Evolutionary conservation across 2,329 filamentous ascomycete species (phyloP).

Genomic region (Stagonosporopsis tanaceti): DNA sequence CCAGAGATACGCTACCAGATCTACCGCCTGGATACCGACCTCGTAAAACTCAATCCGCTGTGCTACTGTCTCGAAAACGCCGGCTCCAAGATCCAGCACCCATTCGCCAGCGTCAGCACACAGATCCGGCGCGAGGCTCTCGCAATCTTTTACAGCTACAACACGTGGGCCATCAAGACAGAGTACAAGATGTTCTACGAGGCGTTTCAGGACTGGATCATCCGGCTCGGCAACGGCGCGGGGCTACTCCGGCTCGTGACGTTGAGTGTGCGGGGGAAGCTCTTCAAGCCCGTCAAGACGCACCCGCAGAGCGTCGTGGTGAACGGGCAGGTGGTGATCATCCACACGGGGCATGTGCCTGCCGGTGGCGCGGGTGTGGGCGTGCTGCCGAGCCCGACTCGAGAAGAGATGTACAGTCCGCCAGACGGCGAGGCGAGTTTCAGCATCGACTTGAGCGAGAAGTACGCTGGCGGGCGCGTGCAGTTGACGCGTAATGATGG

Average conservation of each 20-base stretch:
- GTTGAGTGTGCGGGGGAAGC: conserved; percentile 42
- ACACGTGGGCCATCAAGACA: conserved; percentile 51
- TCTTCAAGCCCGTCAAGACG: conserved; percentile 44
- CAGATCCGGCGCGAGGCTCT: conserved; percentile 49
- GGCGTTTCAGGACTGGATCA: conserved; percentile 51
- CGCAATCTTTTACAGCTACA: conserved; percentile 52
- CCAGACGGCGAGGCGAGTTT: conserved; percentile 50
- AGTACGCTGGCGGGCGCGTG: conserved; percentile 42
- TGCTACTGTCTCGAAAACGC: conserved; percentile 53
- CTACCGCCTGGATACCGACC: conserved; percentile 48
- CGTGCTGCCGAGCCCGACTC: conserved; percentile 18
- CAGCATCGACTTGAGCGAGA: conserved; percentile 49
- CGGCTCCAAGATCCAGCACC: conserved; percentile 47
- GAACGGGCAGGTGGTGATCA: conserved; percentile 33
- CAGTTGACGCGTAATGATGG: conserved; percentile 46
- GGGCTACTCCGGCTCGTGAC: conserved; percentile 41
- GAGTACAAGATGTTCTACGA: conserved; percentile 53
- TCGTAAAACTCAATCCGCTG: conserved; percentile 47
- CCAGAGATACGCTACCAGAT: conserved; percentile 50
- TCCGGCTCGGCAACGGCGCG: conserved; percentile 44
- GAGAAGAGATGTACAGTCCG: conserved; percentile 37
- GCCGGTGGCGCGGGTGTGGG: not conserved
- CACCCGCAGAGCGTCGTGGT: conserved; percentile 32
- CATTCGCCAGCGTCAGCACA: conserved; percentile 46
- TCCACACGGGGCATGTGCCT: conserved; percentile 19